Evolutionary conservation across 176 grass and related monocot species (phyloP).

Genomic region (Phragmites australis): DNA sequence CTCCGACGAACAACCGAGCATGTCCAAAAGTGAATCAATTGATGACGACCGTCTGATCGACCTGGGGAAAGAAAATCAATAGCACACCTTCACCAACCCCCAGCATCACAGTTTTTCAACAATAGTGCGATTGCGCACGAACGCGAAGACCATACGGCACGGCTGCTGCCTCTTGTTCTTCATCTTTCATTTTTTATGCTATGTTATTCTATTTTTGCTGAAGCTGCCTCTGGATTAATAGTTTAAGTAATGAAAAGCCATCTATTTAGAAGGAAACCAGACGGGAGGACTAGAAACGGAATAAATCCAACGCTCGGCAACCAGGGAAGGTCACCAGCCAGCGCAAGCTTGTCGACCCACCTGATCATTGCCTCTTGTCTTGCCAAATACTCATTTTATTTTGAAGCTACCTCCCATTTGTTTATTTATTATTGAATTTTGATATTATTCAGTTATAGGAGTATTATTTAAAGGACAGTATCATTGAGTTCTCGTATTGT

Average conservation of each 20-base stretch:
- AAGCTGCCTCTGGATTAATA: background rate
- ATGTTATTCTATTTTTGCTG: background rate
- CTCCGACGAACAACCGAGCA: too few species aligned
- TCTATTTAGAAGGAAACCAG: background rate
- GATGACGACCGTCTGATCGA: background rate
- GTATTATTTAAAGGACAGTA: background rate
- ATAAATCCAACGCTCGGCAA: slow-evolving; percentile 44
- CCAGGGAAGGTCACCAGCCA: slow-evolving; percentile 46
- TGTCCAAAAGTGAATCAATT: too few species aligned
- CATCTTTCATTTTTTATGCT: background rate
- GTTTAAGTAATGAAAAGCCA: background rate
- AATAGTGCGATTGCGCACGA: slow-evolving; percentile 10
- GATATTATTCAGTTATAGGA: background rate
- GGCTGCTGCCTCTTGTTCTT: background rate
- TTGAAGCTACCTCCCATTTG: too few species aligned
- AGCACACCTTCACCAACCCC: slow-evolving; percentile 38
- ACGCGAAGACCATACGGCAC: slow-evolving; percentile 26
- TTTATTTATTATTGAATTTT: background rate
- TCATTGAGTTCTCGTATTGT: background rate
- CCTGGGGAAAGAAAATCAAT: background rate
- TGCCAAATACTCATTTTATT: too few species aligned
- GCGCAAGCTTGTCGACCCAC: slow-evolving; percentile 16
- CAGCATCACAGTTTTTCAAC: background rate
- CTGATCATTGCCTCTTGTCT: background rate
- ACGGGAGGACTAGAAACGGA: slow-evolving; percentile 26